phyloP scores from a whole-genome alignment of 176 grass and related monocot genomes.

The Raddia distichophylla region DNA sequence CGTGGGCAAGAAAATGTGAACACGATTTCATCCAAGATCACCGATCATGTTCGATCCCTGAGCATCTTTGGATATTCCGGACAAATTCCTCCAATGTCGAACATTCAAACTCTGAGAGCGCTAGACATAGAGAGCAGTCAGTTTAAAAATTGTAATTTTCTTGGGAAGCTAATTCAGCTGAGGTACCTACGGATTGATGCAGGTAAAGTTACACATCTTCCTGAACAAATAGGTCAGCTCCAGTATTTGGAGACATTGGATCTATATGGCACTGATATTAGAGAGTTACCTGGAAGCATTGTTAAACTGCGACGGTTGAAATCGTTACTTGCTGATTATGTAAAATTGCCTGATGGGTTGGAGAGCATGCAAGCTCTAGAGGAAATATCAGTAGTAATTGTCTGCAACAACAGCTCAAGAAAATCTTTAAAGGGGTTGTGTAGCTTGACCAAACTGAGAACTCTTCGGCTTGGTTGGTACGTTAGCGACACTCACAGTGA shows the following conservation, averaged over 20 bases:
- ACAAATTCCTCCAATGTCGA: constrained; percentile 9
- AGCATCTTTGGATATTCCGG: constrained; percentile 4
- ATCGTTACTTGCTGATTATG: not conserved
- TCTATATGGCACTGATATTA: not conserved
- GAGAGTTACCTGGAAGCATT: not conserved
- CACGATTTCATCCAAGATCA: not conserved
- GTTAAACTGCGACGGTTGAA: constrained; percentile 9
- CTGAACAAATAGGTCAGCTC: constrained; percentile 33
- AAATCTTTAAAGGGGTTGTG: not conserved
- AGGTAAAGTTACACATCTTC: constrained; percentile 13
- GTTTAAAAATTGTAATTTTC: constrained; percentile 5
- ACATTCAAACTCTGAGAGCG: constrained; percentile 5
- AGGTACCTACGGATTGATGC: constrained; percentile 25
- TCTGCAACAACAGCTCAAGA: not conserved
- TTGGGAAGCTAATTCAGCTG: constrained; percentile 14
- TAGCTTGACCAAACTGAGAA: constrained; percentile 17
- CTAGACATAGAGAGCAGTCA: constrained; percentile 15
- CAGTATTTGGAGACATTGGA: constrained; percentile 34
- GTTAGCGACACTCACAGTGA: not conserved
- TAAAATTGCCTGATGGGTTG: not conserved
- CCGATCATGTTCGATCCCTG: constrained; percentile 33
- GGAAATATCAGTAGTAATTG: not conserved
- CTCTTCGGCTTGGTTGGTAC: not conserved
- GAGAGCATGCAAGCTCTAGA: constrained; percentile 1
- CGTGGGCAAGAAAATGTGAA: not conserved